Evolutionary conservation across 768 basidiomycete species (phyloP).

Genomic region (Melanogaster broomeanus): DNA sequence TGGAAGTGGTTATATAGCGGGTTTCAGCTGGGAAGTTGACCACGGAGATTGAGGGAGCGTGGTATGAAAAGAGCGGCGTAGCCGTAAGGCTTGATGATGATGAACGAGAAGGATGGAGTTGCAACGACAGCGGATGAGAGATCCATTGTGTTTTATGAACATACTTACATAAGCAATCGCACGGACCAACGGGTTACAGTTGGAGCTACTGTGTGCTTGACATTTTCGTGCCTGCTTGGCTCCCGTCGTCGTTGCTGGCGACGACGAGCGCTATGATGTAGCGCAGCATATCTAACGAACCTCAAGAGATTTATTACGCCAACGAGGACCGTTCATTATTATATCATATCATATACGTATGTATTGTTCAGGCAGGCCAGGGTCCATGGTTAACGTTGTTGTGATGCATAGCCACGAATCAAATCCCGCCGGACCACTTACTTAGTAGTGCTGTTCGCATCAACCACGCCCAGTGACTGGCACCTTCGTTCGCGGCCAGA

Average conservation of each 20-base stretch:
- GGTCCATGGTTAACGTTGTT: no score
- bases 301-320: no score
- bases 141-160: background rate
- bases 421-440: no score
- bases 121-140: background rate
- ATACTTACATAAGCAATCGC: constrained; percentile 26
- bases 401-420: no score
- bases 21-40: background rate
- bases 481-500: background rate
- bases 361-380: no score
- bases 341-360: no score
- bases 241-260: background rate
- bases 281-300: no score
- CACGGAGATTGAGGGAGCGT: constrained; percentile 25
- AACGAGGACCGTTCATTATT: no score
- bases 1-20: constrained; percentile 22
- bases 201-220: background rate
- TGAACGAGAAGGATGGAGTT: constrained; percentile 17
- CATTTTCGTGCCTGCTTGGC: background rate
- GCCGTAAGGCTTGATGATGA: constrained; percentile 23
- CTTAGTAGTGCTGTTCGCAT: no score
- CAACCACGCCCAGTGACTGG: no score
- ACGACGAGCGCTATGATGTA: no score
- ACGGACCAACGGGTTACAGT: no score
- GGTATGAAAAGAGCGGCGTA: constrained; percentile 11